Evolutionary conservation across 106 monocot genomes (phyloP), one percentile per base, ranked within the genome.

Genomic region (Dactylorhiza incarnata): DNA sequence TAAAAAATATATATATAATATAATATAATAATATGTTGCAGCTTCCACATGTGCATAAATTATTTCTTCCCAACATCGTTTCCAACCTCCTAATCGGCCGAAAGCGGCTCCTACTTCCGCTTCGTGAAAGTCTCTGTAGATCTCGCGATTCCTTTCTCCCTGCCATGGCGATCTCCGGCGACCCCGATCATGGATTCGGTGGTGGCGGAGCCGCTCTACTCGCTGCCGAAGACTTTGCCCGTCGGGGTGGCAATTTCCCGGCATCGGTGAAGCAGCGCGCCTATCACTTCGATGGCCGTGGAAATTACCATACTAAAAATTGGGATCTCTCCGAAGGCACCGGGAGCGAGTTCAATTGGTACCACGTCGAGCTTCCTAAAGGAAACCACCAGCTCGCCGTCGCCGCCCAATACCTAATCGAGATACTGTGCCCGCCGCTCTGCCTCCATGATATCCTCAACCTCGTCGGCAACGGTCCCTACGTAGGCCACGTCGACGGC

Each of bases 281-380:
- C 0, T 91, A 85, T 63, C 77, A 65, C 11, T 91, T 91, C 26
- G 87, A 91, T 49, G 91, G 91, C 49, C 12, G 22, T 1, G 91
- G 91, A 9, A 82, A 78, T 68, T 85, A 80, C 69, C 74, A n/a
- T 11, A 37, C 63, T 17, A 87, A 80, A 49, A 81, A 83, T 2
- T 91, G 83, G 83, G 85, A 91, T 72, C 75, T 87, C 15, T 14
- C 58, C 16, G 79, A 83, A 24, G 85, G 77, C 24, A 11, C n/a
- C 19, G 85, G 79, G 6, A 53, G 71, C 5, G 76, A 83, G 55
- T 91, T 91, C 78, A 71, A 78, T 56, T 97, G 96, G 96, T 89
- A 94, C 81, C 96, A 97, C 77, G 89, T 97, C 16, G 96, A 97
- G 81, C 93, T 97, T 47, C 91, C 96, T 24, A 83, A 85, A 67